Percentiles rank a stretch among this genome's conserved stretches.
Conservation (phyloP, 148 eudicot species). For the Vaccinium macrocarpon region DNA sequence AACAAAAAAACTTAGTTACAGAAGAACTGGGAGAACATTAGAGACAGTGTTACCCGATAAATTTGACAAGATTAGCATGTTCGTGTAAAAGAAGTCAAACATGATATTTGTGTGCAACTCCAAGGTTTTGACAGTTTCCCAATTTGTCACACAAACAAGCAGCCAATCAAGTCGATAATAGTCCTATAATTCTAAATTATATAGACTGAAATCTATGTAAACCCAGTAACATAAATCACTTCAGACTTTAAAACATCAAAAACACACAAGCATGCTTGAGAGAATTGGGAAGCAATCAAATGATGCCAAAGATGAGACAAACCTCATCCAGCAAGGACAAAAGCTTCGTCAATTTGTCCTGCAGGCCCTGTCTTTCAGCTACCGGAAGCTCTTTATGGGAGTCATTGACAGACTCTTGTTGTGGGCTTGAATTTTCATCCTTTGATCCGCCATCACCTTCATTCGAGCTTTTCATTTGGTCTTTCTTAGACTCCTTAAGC, state of each 20-base stretch:
- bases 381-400: conserved; percentile 35
- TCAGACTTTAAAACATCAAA: not conserved
- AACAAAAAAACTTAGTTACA: not conserved
- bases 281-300: not conserved
- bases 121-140: not conserved
- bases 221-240: not conserved
- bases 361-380: conserved; percentile 49
- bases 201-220: not conserved
- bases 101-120: not conserved
- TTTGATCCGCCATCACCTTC: conserved; percentile 26
- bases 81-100: not conserved
- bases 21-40: not conserved
- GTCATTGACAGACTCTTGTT: conserved; percentile 23
- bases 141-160: not conserved
- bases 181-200: not conserved
- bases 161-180: not conserved
- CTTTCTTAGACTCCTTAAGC: conserved; percentile 33
- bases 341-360: conserved; percentile 47
- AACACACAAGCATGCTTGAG: not conserved
- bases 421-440: conserved; percentile 25
- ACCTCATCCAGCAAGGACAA: conserved; percentile 69
- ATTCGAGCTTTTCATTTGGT: conserved; percentile 18
- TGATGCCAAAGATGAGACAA: not conserved
- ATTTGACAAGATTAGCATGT: not conserved
- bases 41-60: not conserved